Evolutionary conservation across 164 flowering plant genomes (phyloP), one percentile per base, ranked within the genome.

Genomic region (Vitis amurensis): DNA sequence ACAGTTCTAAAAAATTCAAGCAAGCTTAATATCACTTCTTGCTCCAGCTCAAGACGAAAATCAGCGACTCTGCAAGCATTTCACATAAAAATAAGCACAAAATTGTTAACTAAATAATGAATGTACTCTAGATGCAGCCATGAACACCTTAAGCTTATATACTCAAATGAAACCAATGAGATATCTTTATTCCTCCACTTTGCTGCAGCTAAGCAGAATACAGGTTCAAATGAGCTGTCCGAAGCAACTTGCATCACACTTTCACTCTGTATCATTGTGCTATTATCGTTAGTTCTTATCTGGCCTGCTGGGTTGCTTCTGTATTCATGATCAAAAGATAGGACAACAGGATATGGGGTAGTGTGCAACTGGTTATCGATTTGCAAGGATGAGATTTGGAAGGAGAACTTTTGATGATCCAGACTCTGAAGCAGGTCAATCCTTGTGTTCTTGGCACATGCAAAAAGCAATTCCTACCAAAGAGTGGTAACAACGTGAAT

Each of bases 381-480:
- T 84, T 93, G 98, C 80, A 96, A 69, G 27, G 88, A 87, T 49
- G 82, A 84, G 1, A 93, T 79, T 67, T 85, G 87, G 56, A 87
- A 81, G 37, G 79, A 88, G 68, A 91, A 71, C 77, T 81, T 84
- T 68, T 93, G 98, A 62, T 79, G 93, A 76, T 96, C 91, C 71
- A 86, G 37, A 82, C 85, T 88, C 84, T 90, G 98, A 58, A 78
- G 76, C 37, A 93, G 69, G 56, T 88, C 86, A 60, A 96, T 58
- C 19, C 71, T 81, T 37, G 79, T 70, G 66, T 85, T 86, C 79
- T 77, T 88, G 49, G 89, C 93, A 74, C 89, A 86, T 30, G 86
- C 91, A 85, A 85, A 96, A 71, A 93, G 81, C 75, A 96, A 71
- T 80, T 96, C 99, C 99, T 96, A 73, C 72, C 80, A 73, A 68